A percentile compares a stretch with the other conserved stretches of the same genome.
These are phyloP conservation scores for Aspergillus versicolor DNA, from an alignment of 2,329 filamentous ascomycete species.

Conservation along the genomic window DNA sequence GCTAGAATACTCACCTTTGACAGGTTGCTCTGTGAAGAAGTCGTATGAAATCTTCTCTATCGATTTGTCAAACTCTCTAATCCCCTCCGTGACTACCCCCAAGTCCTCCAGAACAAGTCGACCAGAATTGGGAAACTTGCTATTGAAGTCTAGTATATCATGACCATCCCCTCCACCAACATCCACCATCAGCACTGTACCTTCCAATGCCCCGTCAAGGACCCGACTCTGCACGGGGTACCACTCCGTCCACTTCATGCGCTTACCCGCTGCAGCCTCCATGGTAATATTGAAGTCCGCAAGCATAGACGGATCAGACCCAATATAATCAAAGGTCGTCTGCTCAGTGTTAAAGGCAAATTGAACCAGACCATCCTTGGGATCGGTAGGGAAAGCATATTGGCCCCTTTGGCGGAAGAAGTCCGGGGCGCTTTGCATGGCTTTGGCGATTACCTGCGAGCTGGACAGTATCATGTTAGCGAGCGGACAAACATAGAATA, in stretches of 20 bases:
- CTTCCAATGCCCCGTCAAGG: neutral
- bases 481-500: neutral
- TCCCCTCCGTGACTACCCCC: neutral
- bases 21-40: slow-evolving; percentile 7
- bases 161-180: slow-evolving; percentile 9
- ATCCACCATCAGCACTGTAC: slow-evolving; percentile 6
- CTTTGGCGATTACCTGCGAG: neutral
- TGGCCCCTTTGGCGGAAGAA: neutral
- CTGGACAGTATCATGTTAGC: neutral
- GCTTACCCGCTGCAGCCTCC: neutral
- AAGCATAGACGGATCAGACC: neutral
- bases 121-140: neutral
- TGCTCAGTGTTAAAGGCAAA: neutral
- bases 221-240: slow-evolving; percentile 8
- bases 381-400: neutral
- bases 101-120: slow-evolving; percentile 7
- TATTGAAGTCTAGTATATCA: neutral
- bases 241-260: slow-evolving; percentile 7
- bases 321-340: neutral
- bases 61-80: neutral
- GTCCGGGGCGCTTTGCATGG: slow-evolving; percentile 6
- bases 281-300: slow-evolving; percentile 9
- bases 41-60: slow-evolving; percentile 7
- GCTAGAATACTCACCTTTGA: neutral
- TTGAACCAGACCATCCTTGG: neutral